Base-by-base conservation (phyloP, 495 filamentous ascomycete species). In the Penicillium odoratum region DNA sequence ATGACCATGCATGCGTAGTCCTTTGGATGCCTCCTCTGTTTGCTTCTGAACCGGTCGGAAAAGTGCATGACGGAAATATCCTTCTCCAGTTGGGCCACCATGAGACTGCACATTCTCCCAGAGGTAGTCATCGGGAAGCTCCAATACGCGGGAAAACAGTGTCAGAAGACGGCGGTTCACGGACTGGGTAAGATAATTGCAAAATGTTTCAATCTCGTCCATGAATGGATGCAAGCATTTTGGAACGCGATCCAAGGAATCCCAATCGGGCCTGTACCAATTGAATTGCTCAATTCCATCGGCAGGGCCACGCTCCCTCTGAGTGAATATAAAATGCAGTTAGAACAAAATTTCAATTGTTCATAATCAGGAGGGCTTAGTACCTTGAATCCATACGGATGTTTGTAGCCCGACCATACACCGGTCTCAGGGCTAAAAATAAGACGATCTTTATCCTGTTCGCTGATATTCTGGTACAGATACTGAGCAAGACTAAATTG, bases 211-310 rank as follows among this genome's bases (percentile, higher is more conserved):
- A 55, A 79, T 74, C 55, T 79, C 76, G 47, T 78, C 76, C 71
- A 77, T 76, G 58, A 79, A 76, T 5, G 74, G 76, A 48, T 71
- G 69, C 4, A 79, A 56, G 43, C 72, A 76, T 2, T 36, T 67
- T 7, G 76, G 76, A 11, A 69, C 60, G 26, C 71, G 71, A 53
- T 61, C 49, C 53, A 51, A 51, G 55, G 70, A 61, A 47, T 65
- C 60, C 68, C 69, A 77, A 48, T 79, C 74, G 7, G 53, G 63
- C 11, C 64, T 70, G 59, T 79, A 79, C 67, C 69, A 79, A 62
- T 79, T 79, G 69, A 79, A 79, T 59, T 79, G 76, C 33, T 79
- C 76, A 49, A 79, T 79, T 18, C 74, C 74, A 58, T 79, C 76
- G 28, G 67, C 56, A 16, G 64, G 58, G 9, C 68, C 74, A 7